Evolutionary conservation across 345 rosid genomes (phyloP).

Genomic region (Eucalyptus paniculata): DNA sequence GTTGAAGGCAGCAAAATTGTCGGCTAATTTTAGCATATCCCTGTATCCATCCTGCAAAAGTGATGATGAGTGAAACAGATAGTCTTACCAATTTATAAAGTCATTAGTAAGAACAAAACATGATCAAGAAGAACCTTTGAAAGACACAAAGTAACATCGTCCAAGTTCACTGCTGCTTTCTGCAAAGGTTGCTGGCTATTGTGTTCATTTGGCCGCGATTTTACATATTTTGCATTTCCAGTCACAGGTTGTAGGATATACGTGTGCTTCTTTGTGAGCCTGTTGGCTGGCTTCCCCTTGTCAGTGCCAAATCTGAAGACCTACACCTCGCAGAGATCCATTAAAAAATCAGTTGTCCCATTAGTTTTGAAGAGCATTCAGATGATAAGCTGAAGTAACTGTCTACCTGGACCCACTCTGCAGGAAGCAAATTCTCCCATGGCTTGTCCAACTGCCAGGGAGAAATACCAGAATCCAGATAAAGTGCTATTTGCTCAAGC

Average conservation of each 20-base stretch:
- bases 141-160: slow-evolving; percentile 87
- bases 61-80: neutral
- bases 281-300: slow-evolving; percentile 67
- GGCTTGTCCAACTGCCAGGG: slow-evolving; percentile 77
- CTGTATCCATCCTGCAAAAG: slow-evolving; percentile 74
- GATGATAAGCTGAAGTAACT: neutral
- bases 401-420: slow-evolving; percentile 86
- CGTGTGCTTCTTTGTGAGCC: slow-evolving; percentile 40
- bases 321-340: slow-evolving; percentile 20
- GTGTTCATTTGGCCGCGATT: slow-evolving; percentile 33
- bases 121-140: slow-evolving; percentile 50
- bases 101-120: neutral
- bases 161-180: slow-evolving; percentile 78
- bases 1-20: slow-evolving; percentile 83
- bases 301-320: slow-evolving; percentile 79
- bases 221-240: slow-evolving; percentile 78
- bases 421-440: slow-evolving; percentile 87
- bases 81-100: neutral
- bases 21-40: slow-evolving; percentile 80
- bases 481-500: slow-evolving; percentile 86
- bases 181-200: slow-evolving; percentile 44
- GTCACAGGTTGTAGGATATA: slow-evolving; percentile 89
- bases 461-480: slow-evolving; percentile 82
- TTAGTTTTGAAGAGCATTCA: neutral
- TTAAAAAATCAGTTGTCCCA: neutral